Evolutionary conservation across 2,329 filamentous ascomycete species (phyloP), one percentile per base, ranked within the genome.

Genomic region (Chrysosporium keratinophilum): DNA sequence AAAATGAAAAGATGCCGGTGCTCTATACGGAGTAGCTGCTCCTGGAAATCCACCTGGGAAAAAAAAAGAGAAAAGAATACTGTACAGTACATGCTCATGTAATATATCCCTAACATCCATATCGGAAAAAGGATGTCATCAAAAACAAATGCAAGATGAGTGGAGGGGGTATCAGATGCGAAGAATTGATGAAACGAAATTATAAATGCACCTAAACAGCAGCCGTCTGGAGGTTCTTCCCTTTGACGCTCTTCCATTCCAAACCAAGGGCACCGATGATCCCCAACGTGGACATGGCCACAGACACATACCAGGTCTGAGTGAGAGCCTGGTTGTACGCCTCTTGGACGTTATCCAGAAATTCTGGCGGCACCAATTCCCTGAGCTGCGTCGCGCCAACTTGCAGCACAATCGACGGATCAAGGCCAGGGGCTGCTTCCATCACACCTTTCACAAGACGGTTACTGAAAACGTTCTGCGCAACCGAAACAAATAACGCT

Each of bases 241-340:
- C 54, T 41, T 57, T 57, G 40, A 57, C 56, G 23, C 53, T 57
- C 49, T 47, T 53, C 82, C 82, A 87, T 69, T 86, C 78, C 59
- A 86, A 76, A 5, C 71, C 68, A 0, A 74, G 60, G 0, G 76
- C 73, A 0, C 79, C 82, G 6, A 83, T 37, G 12, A 84, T 71
- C 3, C 74, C 76, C 7, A 83, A 54, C 6, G 71, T 71, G 0
- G 75, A 72, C 62, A 82, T 69, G 1, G 78, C 76, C 6, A 83
- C 69, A 1, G 74, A 76, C 7, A 86, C 78, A 57, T 79, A 77
- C 63, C 84, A 87, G 0, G 77, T 76, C 55, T 76, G 68, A 1
- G 75, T 74, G 37, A 88, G 66, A 0, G 82, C 74, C 20, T 71
- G 64, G 62, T 86, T 87, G 69, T 88, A 88, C 0, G 82, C 83